These are phyloP conservation scores for Coemansia pectinata DNA, from an alignment of 192 early-diverging fungal species.

Conservation along the genomic window DNA sequence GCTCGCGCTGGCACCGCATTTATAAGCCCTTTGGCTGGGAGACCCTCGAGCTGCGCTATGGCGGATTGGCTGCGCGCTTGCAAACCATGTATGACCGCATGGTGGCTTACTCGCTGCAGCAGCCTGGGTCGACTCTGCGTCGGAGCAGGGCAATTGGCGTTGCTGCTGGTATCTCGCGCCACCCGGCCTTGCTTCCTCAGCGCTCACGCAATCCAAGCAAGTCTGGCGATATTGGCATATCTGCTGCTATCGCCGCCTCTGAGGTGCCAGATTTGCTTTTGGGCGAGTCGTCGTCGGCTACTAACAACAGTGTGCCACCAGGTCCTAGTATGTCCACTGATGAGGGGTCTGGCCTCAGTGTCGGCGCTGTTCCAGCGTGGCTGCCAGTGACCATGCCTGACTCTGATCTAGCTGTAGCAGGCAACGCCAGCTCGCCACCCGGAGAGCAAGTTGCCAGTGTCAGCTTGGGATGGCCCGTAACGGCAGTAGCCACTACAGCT, in stretches of 20 bases:
- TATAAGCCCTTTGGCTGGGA: slow-evolving; percentile 90
- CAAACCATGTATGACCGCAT: slow-evolving; percentile 70
- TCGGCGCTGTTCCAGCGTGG: slow-evolving; percentile 40
- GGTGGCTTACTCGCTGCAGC: slow-evolving; percentile 54
- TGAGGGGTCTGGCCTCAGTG: slow-evolving; percentile 29
- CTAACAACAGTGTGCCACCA: slow-evolving; percentile 10
- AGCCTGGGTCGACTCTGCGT: slow-evolving; percentile 24
- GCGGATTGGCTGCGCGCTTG: slow-evolving; percentile 66
- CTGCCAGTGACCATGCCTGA: slow-evolving; percentile 19
- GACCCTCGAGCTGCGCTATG: slow-evolving; percentile 80
- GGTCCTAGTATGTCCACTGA: slow-evolving; percentile 42
- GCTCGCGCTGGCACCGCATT: slow-evolving; percentile 72
- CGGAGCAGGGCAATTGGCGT: slow-evolving; percentile 50
- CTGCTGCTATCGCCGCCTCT: neutral
- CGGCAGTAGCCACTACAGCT: slow-evolving; percentile 12
- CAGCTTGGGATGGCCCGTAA: slow-evolving; percentile 44
- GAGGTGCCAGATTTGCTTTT: neutral
- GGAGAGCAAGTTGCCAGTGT: slow-evolving; percentile 7
- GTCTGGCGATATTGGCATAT: neutral
- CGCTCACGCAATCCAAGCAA: slow-evolving; percentile 31
- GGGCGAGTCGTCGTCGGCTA: neutral
- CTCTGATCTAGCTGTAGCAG: neutral
- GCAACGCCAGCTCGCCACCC: neutral
- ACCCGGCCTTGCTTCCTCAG: slow-evolving; percentile 31
- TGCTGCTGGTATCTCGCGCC: slow-evolving; percentile 43